A percentile compares a stretch with the other conserved stretches of the same genome.
phyloP scores from a whole-genome alignment of 441 rosid species.

The Gossypium lobatum region DNA sequence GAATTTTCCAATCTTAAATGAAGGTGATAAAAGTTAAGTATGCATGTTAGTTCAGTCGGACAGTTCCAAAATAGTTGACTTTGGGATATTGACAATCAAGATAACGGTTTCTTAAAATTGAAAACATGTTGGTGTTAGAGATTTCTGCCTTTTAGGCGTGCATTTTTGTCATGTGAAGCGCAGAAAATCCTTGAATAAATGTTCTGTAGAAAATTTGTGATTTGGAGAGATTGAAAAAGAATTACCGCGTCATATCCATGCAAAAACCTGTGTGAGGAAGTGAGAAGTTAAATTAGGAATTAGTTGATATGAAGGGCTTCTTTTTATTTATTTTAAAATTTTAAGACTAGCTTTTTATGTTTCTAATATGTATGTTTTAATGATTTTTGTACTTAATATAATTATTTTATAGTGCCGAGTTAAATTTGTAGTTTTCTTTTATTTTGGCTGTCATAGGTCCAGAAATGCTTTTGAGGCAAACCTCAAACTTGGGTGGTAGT shows the following conservation, averaged over 20 bases:
- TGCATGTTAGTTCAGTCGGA: neutral
- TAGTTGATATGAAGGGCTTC: neutral
- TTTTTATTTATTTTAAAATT: slow-evolving; percentile 1
- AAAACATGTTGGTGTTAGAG: neutral
- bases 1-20: slow-evolving; percentile 5
- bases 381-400: neutral
- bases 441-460: slow-evolving; percentile 56
- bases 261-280: neutral
- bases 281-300: neutral
- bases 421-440: neutral
- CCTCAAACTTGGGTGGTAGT: slow-evolving; percentile 47
- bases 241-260: neutral
- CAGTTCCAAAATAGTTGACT: neutral
- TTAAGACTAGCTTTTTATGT: neutral
- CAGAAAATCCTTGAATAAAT: neutral
- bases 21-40: neutral
- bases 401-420: neutral
- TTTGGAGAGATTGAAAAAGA: neutral
- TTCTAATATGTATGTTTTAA: neutral
- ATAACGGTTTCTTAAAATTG: neutral
- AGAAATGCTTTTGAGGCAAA: slow-evolving; percentile 74
- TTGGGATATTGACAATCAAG: slow-evolving; percentile 1
- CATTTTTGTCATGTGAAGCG: slow-evolving; percentile 5
- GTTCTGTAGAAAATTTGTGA: neutral
- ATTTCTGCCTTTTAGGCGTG: neutral